These are phyloP conservation scores for Coleophoma crateriformis DNA, from an alignment of 2,329 filamentous ascomycete species.

Conservation along the genomic window DNA sequence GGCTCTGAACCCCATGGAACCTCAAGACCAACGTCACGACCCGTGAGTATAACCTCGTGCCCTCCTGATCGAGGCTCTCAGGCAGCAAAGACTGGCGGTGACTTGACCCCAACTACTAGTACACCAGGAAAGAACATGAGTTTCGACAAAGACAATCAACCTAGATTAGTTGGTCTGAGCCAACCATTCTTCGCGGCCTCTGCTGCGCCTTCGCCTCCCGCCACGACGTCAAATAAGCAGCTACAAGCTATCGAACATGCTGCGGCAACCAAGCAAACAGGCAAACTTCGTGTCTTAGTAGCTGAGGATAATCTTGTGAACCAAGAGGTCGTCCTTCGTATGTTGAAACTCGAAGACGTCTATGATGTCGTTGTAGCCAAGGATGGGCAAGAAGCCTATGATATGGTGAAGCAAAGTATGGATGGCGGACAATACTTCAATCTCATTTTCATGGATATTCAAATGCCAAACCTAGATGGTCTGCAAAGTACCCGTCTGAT, in stretches of 20 bases:
- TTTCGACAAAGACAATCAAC: slow-evolving; percentile 58
- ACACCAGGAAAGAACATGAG: slow-evolving; percentile 23
- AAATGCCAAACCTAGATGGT: slow-evolving; percentile 90
- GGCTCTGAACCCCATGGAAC: slow-evolving; percentile 19
- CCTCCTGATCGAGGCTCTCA: background rate
- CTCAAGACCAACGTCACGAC: slow-evolving; percentile 26
- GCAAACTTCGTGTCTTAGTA: slow-evolving; percentile 75
- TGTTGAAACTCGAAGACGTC: slow-evolving; percentile 72
- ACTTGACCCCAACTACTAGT: slow-evolving; percentile 1
- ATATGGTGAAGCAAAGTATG: slow-evolving; percentile 80
- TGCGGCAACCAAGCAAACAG: slow-evolving; percentile 51
- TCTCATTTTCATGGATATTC: slow-evolving; percentile 93
- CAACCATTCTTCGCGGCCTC: slow-evolving; percentile 66
- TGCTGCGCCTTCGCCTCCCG: slow-evolving; percentile 7
- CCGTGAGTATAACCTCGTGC: slow-evolving; percentile 21
- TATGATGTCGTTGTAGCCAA: slow-evolving; percentile 85
- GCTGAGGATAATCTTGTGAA: slow-evolving; percentile 72
- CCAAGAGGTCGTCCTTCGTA: slow-evolving; percentile 53
- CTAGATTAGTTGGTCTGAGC: slow-evolving; percentile 75
- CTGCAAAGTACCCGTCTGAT: slow-evolving; percentile 82
- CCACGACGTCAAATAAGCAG: slow-evolving; percentile 44
- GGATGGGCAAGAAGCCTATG: slow-evolving; percentile 81
- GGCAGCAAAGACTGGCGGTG: background rate
- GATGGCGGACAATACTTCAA: slow-evolving; percentile 68
- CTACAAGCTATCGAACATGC: slow-evolving; percentile 60